Evolutionary conservation across 352 stramenopile genomes (phyloP).

Genomic region (Phytopythium delawarense): DNA sequence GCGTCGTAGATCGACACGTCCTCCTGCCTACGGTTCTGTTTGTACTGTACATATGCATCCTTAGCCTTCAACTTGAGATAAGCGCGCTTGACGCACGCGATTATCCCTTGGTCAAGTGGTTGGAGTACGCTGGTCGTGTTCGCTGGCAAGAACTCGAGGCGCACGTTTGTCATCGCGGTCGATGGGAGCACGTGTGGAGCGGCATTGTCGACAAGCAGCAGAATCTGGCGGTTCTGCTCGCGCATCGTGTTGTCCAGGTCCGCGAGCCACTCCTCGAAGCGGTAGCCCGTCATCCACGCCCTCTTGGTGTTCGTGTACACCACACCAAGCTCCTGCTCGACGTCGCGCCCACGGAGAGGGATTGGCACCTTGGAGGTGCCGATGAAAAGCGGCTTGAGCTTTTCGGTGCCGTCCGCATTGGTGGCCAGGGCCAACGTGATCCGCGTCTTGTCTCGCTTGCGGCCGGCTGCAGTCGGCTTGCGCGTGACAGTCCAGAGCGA

Average conservation of each 20-base stretch:
- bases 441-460: conserved; percentile 1
- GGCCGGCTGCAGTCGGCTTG: neutral
- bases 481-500: neutral
- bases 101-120: conserved; percentile 6
- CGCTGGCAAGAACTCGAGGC: conserved; percentile 6
- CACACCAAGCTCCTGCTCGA: neutral
- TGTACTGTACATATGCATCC: neutral
- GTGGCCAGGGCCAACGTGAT: neutral
- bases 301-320: conserved; percentile 1
- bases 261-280: conserved; percentile 2
- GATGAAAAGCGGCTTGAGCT: conserved; percentile 2
- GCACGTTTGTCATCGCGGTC: conserved; percentile 1
- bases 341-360: neutral
- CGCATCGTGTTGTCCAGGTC: neutral
- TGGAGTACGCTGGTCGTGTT: conserved; percentile 8
- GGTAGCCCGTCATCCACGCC: conserved; percentile 7
- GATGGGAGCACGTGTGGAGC: neutral
- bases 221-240: neutral
- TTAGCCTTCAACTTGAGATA: neutral
- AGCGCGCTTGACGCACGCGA: conserved; percentile 9
- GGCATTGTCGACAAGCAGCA: conserved; percentile 11
- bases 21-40: neutral
- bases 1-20: conserved; percentile 2
- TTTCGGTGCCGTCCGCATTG: conserved; percentile 5
- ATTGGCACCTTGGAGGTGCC: neutral